Evolutionary conservation across 2,329 filamentous ascomycete genomes (phyloP).

Genomic region (Ophiosphaerella herpotricha): DNA sequence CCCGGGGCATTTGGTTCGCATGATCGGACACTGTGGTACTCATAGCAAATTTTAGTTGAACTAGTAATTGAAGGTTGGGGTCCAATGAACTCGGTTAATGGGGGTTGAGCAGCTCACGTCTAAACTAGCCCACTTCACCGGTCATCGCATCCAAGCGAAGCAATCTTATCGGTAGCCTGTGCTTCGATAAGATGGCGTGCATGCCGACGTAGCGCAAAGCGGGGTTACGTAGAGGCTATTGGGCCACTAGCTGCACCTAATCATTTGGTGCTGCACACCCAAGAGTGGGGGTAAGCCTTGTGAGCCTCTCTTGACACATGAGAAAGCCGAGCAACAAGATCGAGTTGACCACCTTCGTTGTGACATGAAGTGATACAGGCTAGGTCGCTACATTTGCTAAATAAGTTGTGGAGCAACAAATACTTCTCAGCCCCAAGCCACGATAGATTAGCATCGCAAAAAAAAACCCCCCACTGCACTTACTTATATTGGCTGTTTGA

Average conservation of each 20-base stretch:
- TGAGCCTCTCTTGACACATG: too few species aligned
- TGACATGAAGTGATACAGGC: too few species aligned
- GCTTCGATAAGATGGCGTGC: constrained; percentile 18
- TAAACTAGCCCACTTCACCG: constrained; percentile 1
- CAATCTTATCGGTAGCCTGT: constrained; percentile 18
- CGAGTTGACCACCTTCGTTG: too few species aligned
- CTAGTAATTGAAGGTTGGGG: constrained; percentile 37
- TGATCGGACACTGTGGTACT: constrained; percentile 19
- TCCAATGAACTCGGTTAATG: constrained; percentile 28
- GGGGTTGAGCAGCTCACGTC: constrained; percentile 16
- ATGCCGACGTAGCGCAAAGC: constrained; percentile 15
- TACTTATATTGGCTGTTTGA: too few species aligned
- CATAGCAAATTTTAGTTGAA: constrained; percentile 20
- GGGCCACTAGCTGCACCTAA: too few species aligned
- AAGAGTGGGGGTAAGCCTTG: constrained; percentile 20
- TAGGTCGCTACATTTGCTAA: too few species aligned
- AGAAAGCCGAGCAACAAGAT: too few species aligned
- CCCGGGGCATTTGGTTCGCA: constrained; percentile 53
- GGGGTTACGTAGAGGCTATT: constrained; percentile 14
- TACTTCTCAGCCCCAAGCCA: too few species aligned
- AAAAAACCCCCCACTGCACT: too few species aligned
- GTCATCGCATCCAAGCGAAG: constrained; percentile 10
- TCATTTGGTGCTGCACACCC: constrained; percentile 1
- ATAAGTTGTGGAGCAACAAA: too few species aligned
- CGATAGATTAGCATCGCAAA: too few species aligned